Evolutionary conservation across 75 land plant genomes (phyloP).

Genomic region (Picea sitchensis): DNA sequence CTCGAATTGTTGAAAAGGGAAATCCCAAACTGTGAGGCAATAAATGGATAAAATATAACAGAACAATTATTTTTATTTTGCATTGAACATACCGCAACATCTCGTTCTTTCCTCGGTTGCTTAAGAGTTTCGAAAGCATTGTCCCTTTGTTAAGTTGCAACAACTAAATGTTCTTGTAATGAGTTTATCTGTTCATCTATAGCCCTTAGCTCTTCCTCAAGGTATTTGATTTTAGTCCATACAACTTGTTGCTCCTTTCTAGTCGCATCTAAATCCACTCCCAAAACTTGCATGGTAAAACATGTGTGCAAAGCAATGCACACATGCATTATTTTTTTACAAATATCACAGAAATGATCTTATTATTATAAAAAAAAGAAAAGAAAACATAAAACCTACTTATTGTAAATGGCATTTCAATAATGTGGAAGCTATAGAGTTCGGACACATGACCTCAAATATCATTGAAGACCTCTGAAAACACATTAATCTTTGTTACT

Average conservation of each 20-base stretch:
- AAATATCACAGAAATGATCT: no score
- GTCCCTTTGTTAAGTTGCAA: constrained; percentile 25
- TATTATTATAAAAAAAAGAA: no score
- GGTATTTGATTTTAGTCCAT: constrained; percentile 22
- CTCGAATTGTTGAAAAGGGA: neutral
- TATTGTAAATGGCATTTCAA: no score
- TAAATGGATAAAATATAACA: neutral
- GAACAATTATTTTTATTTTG: neutral
- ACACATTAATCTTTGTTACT: no score
- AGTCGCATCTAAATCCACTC: constrained; percentile 55
- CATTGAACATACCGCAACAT: constrained; percentile 30
- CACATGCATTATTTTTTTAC: no score
- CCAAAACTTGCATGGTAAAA: constrained; percentile 42
- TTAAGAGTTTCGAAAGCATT: constrained; percentile 39
- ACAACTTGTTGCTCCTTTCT: constrained; percentile 46
- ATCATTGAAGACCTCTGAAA: no score
- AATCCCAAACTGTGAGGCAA: neutral
- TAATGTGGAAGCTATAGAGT: no score
- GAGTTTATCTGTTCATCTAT: constrained; percentile 35
- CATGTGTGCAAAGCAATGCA: neutral
- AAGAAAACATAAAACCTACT: no score
- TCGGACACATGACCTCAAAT: no score
- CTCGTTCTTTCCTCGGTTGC: constrained; percentile 33
- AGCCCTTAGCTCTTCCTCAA: constrained; percentile 37
- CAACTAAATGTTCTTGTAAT: constrained; percentile 33